Percentiles rank a stretch among this genome's conserved stretches.
Conservation (phyloP, 805 yeast species). For the Zygosaccharomyces lentus region DNA sequence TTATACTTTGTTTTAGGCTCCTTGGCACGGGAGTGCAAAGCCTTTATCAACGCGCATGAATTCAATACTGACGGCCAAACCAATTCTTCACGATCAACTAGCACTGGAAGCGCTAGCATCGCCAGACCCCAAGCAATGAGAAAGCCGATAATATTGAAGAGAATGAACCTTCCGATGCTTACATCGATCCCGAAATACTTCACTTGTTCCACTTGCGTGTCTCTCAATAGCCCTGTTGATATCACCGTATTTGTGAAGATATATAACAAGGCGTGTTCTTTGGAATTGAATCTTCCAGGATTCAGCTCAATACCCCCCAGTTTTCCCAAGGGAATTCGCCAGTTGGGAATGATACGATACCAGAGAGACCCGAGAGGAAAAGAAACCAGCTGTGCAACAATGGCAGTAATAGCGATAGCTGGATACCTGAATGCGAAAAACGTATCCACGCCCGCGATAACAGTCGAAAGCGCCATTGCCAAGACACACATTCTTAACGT, state of each 20-base stretch:
- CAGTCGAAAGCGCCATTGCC: slow-evolving; percentile 43
- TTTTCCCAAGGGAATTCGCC: slow-evolving; percentile 12
- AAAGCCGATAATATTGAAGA: slow-evolving; percentile 43
- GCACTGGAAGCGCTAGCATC: slow-evolving; percentile 54
- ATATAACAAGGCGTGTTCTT: slow-evolving; percentile 58
- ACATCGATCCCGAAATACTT: slow-evolving; percentile 44
- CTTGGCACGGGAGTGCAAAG: slow-evolving; percentile 17
- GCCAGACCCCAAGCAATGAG: slow-evolving; percentile 69
- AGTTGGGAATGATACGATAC: slow-evolving; percentile 18
- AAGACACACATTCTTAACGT: slow-evolving; percentile 43
- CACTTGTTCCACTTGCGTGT: slow-evolving; percentile 50
- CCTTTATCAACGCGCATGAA: slow-evolving; percentile 34
- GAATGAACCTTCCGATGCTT: slow-evolving; percentile 52
- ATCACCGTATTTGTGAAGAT: slow-evolving; percentile 48
- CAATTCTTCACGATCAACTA: slow-evolving; percentile 61
- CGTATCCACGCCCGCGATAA: slow-evolving; percentile 50
- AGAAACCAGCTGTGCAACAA: slow-evolving; percentile 46
- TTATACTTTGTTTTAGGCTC: slow-evolving; percentile 54
- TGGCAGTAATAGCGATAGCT: slow-evolving; percentile 42
- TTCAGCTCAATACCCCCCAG: slow-evolving; percentile 36
- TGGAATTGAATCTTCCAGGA: slow-evolving; percentile 59
- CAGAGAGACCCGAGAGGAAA: slow-evolving; percentile 46
- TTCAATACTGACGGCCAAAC: slow-evolving; percentile 70
- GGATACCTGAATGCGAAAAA: slow-evolving; percentile 50
- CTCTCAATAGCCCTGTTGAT: slow-evolving; percentile 53